phyloP scores from a whole-genome alignment of 2,329 filamentous ascomycete genomes.

The Aaosphaeria pasadenensis region DNA sequence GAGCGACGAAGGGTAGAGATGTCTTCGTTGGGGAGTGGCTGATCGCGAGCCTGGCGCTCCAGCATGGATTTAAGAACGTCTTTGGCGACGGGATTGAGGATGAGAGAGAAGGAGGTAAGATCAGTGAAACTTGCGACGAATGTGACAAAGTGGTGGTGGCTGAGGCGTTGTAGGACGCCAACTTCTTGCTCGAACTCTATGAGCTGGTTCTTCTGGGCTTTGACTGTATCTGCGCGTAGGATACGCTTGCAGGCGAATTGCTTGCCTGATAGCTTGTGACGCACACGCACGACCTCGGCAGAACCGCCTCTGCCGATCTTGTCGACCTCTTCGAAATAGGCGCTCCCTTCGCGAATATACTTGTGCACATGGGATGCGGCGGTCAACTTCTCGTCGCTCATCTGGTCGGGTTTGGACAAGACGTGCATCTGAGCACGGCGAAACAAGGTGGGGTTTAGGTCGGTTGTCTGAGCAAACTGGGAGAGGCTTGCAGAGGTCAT shows the following conservation, averaged over 20 bases:
- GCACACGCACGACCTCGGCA: slow-evolving; percentile 11
- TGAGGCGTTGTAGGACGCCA: slow-evolving; percentile 9
- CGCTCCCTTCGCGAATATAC: slow-evolving; percentile 6
- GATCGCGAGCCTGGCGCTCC: slow-evolving; percentile 11
- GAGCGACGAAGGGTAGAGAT: not conserved
- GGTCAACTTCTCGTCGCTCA: slow-evolving; percentile 14
- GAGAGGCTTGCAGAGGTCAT: slow-evolving; percentile 2
- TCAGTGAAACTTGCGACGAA: slow-evolving; percentile 15
- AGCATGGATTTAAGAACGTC: slow-evolving; percentile 19
- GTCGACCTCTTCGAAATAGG: slow-evolving; percentile 12
- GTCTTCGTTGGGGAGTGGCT: slow-evolving; percentile 5
- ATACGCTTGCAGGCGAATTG: slow-evolving; percentile 15
- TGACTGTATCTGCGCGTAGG: slow-evolving; percentile 7
- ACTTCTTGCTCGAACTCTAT: slow-evolving; percentile 14
- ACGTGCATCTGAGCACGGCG: slow-evolving; percentile 9
- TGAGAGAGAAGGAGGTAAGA: slow-evolving; percentile 13
- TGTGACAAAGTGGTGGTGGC: slow-evolving; percentile 12
- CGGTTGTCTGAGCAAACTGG: slow-evolving; percentile 6
- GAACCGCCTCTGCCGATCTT: slow-evolving; percentile 12
- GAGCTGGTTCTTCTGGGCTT: slow-evolving; percentile 11
- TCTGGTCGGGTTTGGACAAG: slow-evolving; percentile 10
- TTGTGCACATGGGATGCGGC: slow-evolving; percentile 7
- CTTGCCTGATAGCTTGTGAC: slow-evolving; percentile 13
- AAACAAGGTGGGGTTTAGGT: slow-evolving; percentile 5
- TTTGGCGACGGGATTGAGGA: slow-evolving; percentile 15